These are phyloP conservation scores for Beauveria varroae DNA, from an alignment of 2,329 filamentous ascomycete genomes.

Conservation along the genomic window DNA sequence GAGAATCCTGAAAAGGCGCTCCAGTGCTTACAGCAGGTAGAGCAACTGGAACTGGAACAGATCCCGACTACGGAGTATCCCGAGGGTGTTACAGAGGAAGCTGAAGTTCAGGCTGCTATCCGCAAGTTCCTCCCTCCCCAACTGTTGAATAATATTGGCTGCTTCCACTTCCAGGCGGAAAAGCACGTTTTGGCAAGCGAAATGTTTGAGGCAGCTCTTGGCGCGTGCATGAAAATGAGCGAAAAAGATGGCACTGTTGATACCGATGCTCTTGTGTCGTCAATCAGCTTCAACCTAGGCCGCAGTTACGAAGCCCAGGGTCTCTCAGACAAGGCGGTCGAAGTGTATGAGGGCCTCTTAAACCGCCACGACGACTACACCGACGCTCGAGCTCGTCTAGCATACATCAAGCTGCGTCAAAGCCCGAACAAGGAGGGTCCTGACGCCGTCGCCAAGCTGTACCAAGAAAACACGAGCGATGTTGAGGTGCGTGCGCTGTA, in stretches of 20 bases:
- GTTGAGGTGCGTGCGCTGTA: conserved; percentile 89
- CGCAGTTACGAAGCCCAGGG: conserved; percentile 85
- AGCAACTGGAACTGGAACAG: conserved; percentile 78
- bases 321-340: conserved; percentile 72
- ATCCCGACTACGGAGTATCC: conserved; percentile 64
- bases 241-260: conserved; percentile 70
- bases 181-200: conserved; percentile 73
- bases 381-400: conserved; percentile 79
- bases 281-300: conserved; percentile 93
- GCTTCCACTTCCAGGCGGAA: conserved; percentile 85
- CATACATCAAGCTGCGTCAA: conserved; percentile 79
- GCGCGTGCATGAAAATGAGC: conserved; percentile 74
- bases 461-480: conserved; percentile 75
- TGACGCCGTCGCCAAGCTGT: conserved; percentile 76
- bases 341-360: conserved; percentile 80
- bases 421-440: conserved; percentile 80
- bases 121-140: conserved; percentile 80
- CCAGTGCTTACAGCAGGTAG: conserved; percentile 85
- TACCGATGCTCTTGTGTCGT: conserved; percentile 86
- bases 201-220: conserved; percentile 86
- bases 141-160: conserved; percentile 93
- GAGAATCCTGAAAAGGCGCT: conserved; percentile 85
- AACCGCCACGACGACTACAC: conserved; percentile 85
- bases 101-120: conserved; percentile 51
- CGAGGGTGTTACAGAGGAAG: conserved; percentile 47